Conservation (phyloP, 2,329 filamentous ascomycete species). For the Colletotrichum acutatum region DNA sequence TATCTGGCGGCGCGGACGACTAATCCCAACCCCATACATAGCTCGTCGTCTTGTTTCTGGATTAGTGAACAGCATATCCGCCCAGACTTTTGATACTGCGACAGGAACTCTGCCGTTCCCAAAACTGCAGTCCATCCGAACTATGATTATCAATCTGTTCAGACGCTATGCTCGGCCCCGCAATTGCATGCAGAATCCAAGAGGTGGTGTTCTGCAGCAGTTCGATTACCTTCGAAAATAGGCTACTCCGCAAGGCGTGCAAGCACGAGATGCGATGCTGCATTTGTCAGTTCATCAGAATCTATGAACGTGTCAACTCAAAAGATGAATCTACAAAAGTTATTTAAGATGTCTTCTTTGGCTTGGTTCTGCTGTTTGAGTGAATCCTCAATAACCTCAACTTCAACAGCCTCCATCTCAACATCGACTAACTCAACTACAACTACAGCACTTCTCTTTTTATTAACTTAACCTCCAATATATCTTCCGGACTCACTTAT, state of each 20-base stretch:
- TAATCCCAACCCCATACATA: background rate
- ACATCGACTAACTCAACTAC: background rate
- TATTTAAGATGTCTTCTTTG: background rate
- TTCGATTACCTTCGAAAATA: background rate
- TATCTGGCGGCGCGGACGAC: background rate
- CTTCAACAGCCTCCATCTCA: background rate
- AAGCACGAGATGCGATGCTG: background rate
- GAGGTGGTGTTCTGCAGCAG: background rate
- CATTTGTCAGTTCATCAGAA: background rate
- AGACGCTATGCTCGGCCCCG: background rate
- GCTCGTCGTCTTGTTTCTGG: background rate
- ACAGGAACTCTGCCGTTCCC: background rate
- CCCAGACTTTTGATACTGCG: background rate
- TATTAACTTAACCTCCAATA: background rate
- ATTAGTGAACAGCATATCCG: background rate
- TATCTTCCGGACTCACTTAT: conserved; percentile 45
- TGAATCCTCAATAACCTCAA: background rate
- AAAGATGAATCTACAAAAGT: background rate
- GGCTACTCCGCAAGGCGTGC: background rate
- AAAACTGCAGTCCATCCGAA: background rate
- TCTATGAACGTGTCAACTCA: background rate
- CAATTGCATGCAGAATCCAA: background rate
- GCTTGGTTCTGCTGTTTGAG: background rate
- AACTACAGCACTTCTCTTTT: background rate
- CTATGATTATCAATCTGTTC: background rate